Evolutionary conservation across 805 yeast genomes (phyloP).

Genomic region (Schwanniomyces pseudopolymorphus): DNA sequence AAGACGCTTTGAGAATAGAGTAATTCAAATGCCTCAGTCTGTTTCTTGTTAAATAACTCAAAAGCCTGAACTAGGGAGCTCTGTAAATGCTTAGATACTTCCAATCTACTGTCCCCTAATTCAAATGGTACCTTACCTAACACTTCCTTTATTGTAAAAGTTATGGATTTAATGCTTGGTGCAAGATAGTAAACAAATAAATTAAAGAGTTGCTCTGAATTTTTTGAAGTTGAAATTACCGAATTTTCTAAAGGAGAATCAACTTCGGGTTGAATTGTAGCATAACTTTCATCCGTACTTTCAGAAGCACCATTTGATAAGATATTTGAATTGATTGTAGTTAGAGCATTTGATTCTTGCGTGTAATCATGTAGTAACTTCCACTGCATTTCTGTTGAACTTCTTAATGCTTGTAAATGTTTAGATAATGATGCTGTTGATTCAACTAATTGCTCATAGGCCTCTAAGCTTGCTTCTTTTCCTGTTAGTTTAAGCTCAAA

Average conservation of each 20-base stretch:
- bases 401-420: conserved; percentile 64
- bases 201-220: conserved; percentile 54
- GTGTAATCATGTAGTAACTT: conserved; percentile 40
- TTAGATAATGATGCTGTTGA: conserved; percentile 52
- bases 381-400: conserved; percentile 70
- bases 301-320: conserved; percentile 17
- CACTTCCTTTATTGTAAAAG: conserved; percentile 61
- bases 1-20: conserved; percentile 59
- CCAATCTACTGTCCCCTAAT: conserved; percentile 30
- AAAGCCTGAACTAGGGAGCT: conserved; percentile 51
- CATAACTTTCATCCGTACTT: conserved; percentile 17
- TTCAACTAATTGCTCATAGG: conserved; percentile 47
- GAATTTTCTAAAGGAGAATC: conserved; percentile 17
- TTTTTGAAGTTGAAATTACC: conserved; percentile 21
- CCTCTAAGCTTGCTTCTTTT: conserved; percentile 49
- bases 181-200: conserved; percentile 67
- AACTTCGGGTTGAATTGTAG: neutral
- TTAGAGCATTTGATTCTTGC: conserved; percentile 10
- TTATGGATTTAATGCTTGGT: conserved; percentile 68
- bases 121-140: conserved; percentile 60
- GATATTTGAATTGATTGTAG: conserved; percentile 16
- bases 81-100: conserved; percentile 44
- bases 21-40: conserved; percentile 54
- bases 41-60: conserved; percentile 55
- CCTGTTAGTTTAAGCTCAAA: conserved; percentile 61